phyloP scores from a whole-genome alignment of 192 early-diverging fungal genomes.

The Backusella westeae region DNA sequence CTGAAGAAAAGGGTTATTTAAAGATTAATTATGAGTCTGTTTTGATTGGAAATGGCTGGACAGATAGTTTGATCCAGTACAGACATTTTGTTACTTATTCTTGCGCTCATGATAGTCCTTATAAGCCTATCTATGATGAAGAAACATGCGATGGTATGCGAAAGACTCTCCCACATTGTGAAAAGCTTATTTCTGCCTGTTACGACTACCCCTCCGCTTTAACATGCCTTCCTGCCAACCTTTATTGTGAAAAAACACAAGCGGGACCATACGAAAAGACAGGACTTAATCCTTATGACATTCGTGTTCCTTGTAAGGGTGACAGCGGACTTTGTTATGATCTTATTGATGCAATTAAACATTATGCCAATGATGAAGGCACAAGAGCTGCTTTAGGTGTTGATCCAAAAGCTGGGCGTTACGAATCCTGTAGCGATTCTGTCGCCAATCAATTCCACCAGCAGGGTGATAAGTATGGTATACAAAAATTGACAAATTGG shows the following conservation, averaged over 20 bases:
- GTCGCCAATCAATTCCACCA: constrained; percentile 27
- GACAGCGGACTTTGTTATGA: constrained; percentile 84
- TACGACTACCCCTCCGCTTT: constrained; percentile 79
- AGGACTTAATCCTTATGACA: constrained; percentile 93
- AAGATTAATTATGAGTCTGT: constrained; percentile 72
- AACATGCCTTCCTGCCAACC: constrained; percentile 77
- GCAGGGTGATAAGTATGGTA: constrained; percentile 26
- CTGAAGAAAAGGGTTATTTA: constrained; percentile 22
- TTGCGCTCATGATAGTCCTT: constrained; percentile 53
- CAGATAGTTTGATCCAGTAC: constrained; percentile 87
- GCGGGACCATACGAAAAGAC: constrained; percentile 64
- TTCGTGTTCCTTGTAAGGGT: constrained; percentile 81
- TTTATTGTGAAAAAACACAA: constrained; percentile 71
- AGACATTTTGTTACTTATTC: constrained; percentile 81
- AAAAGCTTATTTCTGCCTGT: constrained; percentile 72
- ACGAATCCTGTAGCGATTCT: constrained; percentile 71
- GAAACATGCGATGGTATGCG: constrained; percentile 74
- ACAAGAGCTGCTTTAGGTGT: constrained; percentile 78
- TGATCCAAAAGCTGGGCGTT: constrained; percentile 57
- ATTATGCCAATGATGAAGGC: constrained; percentile 75
- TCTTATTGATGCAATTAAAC: constrained; percentile 76
- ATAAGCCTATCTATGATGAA: constrained; percentile 76
- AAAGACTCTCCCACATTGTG: constrained; percentile 70
- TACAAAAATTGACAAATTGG: constrained; percentile 13
- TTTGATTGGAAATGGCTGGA: constrained; percentile 90